Evolutionary conservation across 495 filamentous ascomycete species (phyloP).

Genomic region (Aspergillus ostianus): DNA sequence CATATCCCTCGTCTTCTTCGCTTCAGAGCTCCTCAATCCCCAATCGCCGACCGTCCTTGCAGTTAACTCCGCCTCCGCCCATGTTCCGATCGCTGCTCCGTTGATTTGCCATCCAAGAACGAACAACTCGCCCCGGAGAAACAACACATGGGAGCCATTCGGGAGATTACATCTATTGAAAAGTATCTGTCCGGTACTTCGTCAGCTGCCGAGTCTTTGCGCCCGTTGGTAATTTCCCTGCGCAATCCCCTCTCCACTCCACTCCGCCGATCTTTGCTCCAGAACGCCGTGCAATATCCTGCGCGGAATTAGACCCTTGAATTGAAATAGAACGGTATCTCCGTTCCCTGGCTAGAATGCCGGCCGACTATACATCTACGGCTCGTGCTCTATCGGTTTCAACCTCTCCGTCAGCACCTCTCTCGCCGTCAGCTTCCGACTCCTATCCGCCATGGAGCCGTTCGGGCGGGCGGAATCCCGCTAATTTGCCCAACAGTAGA

Average conservation of each 20-base stretch:
- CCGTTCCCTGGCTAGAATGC: constrained; percentile 33
- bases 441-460: constrained; percentile 47
- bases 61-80: neutral
- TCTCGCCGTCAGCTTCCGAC: constrained; percentile 30
- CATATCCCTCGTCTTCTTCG: neutral
- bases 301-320: neutral
- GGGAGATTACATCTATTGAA: neutral
- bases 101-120: neutral
- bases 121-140: neutral
- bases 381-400: constrained; percentile 65
- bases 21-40: neutral
- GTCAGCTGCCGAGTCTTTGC: neutral
- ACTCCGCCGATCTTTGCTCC: constrained; percentile 5
- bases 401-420: constrained; percentile 46
- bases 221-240: constrained; percentile 1
- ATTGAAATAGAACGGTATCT: neutral
- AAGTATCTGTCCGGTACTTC: neutral
- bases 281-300: neutral
- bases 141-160: neutral
- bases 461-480: constrained; percentile 33
- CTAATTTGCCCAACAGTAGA: constrained; percentile 21
- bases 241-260: constrained; percentile 4
- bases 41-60: neutral
- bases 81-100: neutral
- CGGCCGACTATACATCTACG: constrained; percentile 60